Conservation (phyloP, 225 moss, liverwort and hornwort genomes). For the Bryoerythrophyllum caledonicum region DNA sequence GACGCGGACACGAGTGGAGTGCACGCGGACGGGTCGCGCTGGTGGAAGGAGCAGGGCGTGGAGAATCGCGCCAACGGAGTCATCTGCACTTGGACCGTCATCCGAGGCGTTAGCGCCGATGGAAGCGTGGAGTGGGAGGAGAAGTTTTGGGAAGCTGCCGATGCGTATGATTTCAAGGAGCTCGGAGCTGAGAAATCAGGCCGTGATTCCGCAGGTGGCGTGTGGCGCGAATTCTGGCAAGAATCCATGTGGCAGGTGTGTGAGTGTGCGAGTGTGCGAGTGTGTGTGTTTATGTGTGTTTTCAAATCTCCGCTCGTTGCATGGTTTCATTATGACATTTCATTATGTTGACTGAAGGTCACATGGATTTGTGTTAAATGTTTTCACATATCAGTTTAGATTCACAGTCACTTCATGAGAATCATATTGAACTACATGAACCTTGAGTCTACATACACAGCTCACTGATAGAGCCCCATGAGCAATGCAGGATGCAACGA, state of each 20-base stretch:
- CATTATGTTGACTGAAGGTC: too few species aligned
- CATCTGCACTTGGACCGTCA: constrained; percentile 76
- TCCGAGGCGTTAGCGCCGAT: constrained; percentile 84
- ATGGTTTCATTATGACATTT: too few species aligned
- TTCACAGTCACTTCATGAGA: too few species aligned
- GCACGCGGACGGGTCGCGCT: constrained; percentile 77
- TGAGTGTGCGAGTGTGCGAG: background rate
- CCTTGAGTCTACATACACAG: background rate
- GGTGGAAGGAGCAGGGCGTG: constrained; percentile 89
- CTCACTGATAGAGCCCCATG: background rate
- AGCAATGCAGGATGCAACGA: constrained; percentile 55
- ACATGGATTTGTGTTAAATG: too few species aligned
- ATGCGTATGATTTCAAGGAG: constrained; percentile 88
- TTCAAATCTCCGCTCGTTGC: background rate
- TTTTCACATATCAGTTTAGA: too few species aligned
- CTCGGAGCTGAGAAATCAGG: constrained; percentile 97
- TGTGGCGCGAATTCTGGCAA: constrained; percentile 98
- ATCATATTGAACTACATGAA: too few species aligned
- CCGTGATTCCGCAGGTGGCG: constrained; percentile 76
- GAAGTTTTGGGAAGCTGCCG: constrained; percentile 95
- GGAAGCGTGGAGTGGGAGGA: constrained; percentile 93
- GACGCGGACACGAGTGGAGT: constrained; percentile 51
- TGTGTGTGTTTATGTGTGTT: background rate
- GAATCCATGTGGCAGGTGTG: constrained; percentile 98
- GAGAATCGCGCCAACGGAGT: constrained; percentile 73